Percentiles rank a stretch among this genome's conserved stretches.
These are phyloP conservation scores for Melanopsichium pennsylvanicum DNA, from an alignment of 1,284 basidiomycete genomes.

Conservation along the genomic window DNA sequence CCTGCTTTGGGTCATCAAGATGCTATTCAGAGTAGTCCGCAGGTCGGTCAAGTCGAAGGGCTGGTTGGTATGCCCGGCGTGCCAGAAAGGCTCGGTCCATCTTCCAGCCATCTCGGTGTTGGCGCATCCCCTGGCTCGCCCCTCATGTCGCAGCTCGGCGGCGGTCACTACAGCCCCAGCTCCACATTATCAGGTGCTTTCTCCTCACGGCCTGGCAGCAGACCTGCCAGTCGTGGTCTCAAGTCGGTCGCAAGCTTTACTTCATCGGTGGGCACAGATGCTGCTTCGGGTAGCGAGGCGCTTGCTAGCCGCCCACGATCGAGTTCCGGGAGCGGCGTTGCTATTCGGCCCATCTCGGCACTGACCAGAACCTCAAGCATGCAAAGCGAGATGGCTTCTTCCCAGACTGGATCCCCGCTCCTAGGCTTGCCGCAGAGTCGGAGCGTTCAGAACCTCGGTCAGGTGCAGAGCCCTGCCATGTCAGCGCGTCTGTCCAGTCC, in stretches of 20 bases:
- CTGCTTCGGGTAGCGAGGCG: conserved; percentile 17
- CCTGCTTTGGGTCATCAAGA: not conserved
- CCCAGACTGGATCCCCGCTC: conserved; percentile 12
- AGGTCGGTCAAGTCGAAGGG: conserved; percentile 5
- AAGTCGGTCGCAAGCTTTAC: conserved; percentile 52
- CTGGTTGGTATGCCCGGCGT: conserved; percentile 20
- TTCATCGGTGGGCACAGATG: conserved; percentile 33
- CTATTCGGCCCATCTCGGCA: conserved; percentile 24
- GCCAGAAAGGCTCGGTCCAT: conserved; percentile 14
- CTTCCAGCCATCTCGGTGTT: conserved; percentile 25
- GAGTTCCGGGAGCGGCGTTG: conserved; percentile 22
- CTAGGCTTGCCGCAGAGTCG: conserved; percentile 34
- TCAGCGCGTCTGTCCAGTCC: conserved; percentile 28
- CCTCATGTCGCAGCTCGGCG: conserved; percentile 18
- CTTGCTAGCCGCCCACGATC: conserved; percentile 25
- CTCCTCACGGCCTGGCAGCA: conserved; percentile 44
- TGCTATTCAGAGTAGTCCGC: conserved; percentile 5
- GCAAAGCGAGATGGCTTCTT: conserved; percentile 33
- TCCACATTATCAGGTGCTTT: conserved; percentile 49
- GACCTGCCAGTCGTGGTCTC: conserved; percentile 44
- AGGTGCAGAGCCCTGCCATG: conserved; percentile 26
- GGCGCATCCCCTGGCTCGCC: conserved; percentile 38
- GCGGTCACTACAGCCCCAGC: conserved; percentile 40
- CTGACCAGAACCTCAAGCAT: conserved; percentile 42
- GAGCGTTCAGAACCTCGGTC: conserved; percentile 34